Evolutionary conservation across 2,329 filamentous ascomycete genomes (phyloP).

Genomic region (Orbilia quercus): DNA sequence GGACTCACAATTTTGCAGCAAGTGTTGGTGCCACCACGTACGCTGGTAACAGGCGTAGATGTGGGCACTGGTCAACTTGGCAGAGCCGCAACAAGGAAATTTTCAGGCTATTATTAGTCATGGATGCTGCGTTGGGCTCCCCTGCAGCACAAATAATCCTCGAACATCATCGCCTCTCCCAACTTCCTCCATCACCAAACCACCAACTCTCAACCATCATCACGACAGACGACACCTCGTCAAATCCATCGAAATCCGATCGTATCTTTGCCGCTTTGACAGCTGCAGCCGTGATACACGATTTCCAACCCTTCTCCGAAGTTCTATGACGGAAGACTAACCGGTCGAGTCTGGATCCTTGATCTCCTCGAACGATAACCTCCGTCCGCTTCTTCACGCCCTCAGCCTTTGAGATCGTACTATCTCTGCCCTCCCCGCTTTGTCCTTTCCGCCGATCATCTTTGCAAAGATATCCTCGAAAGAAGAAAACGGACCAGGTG

Average conservation of each 20-base stretch:
- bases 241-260: constrained; percentile 26
- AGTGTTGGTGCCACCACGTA: constrained; percentile 12
- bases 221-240: constrained; percentile 38
- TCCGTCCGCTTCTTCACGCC: constrained; percentile 22
- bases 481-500: constrained; percentile 43
- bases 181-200: constrained; percentile 20
- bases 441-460: constrained; percentile 33
- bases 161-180: constrained; percentile 30
- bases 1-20: constrained; percentile 48
- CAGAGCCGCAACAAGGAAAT: constrained; percentile 42
- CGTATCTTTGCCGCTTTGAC: constrained; percentile 52
- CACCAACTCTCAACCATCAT: constrained; percentile 41
- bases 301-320: constrained; percentile 18
- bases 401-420: constrained; percentile 45
- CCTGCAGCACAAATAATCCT: constrained; percentile 26
- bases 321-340: constrained; percentile 34
- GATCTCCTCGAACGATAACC: constrained; percentile 13
- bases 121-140: constrained; percentile 8
- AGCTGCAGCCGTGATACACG: constrained; percentile 43
- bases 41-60: constrained; percentile 2
- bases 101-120: constrained; percentile 48
- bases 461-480: constrained; percentile 39
- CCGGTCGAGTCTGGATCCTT: constrained; percentile 41
- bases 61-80: constrained; percentile 12
- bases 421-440: constrained; percentile 44